Evolutionary conservation across 305 asterid genomes (phyloP).

Genomic region (Fraxinus dipetala): DNA sequence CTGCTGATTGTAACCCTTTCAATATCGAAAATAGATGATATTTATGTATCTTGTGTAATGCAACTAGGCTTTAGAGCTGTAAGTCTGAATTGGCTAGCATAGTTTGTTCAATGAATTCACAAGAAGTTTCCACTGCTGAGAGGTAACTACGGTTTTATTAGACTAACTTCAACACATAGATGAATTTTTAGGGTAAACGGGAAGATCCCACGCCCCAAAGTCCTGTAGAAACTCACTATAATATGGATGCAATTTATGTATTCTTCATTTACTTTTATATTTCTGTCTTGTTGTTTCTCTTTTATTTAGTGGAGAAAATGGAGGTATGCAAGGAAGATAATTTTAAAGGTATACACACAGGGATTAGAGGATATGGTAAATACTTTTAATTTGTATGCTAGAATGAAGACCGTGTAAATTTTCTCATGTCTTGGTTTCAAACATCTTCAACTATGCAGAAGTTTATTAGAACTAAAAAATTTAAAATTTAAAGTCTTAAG

Average conservation of each 20-base stretch:
- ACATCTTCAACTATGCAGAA: background rate
- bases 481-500: background rate
- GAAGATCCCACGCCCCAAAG: background rate
- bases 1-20: background rate
- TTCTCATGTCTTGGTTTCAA: background rate
- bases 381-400: background rate
- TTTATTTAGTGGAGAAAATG: background rate
- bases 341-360: background rate
- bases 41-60: background rate
- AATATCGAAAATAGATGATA: background rate
- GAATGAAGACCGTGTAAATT: background rate
- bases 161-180: background rate
- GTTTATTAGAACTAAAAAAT: background rate
- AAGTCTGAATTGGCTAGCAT: background rate
- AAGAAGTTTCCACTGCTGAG: background rate
- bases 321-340: background rate
- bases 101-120: background rate
- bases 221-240: background rate
- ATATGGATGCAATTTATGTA: background rate
- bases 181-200: background rate
- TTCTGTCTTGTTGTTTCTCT: background rate
- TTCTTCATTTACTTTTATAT: background rate
- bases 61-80: background rate
- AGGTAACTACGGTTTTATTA: background rate
- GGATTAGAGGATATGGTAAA: background rate